Evolutionary conservation across 164 flowering plant species (phyloP).

Genomic region (Platanus orientalis): DNA sequence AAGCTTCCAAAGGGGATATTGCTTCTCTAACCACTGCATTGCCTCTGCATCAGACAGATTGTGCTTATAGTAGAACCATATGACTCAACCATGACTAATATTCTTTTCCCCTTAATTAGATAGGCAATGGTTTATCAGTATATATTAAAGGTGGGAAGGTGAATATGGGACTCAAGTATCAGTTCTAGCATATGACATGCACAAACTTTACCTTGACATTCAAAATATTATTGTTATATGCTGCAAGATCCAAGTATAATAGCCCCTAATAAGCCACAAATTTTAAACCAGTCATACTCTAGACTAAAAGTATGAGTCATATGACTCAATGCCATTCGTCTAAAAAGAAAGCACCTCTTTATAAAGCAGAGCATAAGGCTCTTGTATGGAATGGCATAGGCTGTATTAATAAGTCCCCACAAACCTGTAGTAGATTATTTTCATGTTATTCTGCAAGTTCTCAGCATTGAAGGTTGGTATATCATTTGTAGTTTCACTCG

Average conservation of each 20-base stretch:
- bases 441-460: conserved; percentile 79
- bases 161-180: too few relatives aligned
- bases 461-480: conserved; percentile 69
- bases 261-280: neutral
- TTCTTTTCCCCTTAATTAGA: too few relatives aligned
- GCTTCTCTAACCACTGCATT: too few relatives aligned
- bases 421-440: conserved; percentile 77
- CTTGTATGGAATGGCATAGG: neutral
- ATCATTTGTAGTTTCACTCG: conserved; percentile 37
- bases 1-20: too few relatives aligned
- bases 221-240: neutral
- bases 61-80: too few relatives aligned
- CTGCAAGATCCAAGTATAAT: neutral
- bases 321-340: neutral
- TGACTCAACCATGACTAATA: too few relatives aligned
- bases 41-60: too few relatives aligned
- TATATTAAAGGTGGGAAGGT: too few relatives aligned
- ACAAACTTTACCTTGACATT: too few relatives aligned
- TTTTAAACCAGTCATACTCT: neutral
- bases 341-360: neutral
- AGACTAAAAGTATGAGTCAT: neutral
- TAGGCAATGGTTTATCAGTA: too few relatives aligned
- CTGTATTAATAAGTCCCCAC: neutral
- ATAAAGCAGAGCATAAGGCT: neutral
- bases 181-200: too few relatives aligned